These are phyloP conservation scores for Vigna nakashimae DNA, from an alignment of 306 rosid genomes.

Conservation along the genomic window DNA sequence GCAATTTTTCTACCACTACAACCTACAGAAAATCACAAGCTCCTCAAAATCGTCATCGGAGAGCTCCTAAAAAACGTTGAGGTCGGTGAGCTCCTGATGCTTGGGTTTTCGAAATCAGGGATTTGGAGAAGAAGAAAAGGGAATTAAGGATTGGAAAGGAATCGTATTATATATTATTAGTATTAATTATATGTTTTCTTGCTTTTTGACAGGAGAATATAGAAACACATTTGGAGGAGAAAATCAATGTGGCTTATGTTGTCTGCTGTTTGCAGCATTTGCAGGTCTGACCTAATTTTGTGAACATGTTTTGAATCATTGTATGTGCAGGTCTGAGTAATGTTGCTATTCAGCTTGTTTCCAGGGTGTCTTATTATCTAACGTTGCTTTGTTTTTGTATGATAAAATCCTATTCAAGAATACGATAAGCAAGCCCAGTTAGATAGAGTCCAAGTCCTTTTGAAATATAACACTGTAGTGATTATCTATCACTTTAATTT, in stretches of 20 bases:
- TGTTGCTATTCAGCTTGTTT: background rate
- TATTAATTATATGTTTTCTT: background rate
- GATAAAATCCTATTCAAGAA: background rate
- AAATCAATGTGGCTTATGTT: conserved; percentile 65
- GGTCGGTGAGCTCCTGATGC: no score
- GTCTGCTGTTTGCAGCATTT: conserved; percentile 98
- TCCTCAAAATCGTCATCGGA: no score
- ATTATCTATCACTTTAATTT: conserved; percentile 1
- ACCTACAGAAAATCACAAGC: no score
- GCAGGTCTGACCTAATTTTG: conserved; percentile 64
- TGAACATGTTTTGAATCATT: background rate
- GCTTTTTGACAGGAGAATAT: conserved; percentile 63
- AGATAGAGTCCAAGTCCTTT: conserved; percentile 23
- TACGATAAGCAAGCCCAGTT: conserved; percentile 1
- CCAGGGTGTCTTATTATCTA: background rate
- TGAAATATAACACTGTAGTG: background rate
- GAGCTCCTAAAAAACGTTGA: no score
- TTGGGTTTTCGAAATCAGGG: no score
- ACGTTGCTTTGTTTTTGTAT: conserved; percentile 2
- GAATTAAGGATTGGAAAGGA: no score
- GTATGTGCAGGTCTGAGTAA: background rate
- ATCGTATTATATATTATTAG: background rate
- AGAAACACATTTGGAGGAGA: conserved; percentile 69
- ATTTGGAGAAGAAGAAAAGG: no score
- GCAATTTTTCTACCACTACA: no score